Base-by-base conservation (phyloP, 768 basidiomycete species). In the Leccinum incarnatum region DNA sequence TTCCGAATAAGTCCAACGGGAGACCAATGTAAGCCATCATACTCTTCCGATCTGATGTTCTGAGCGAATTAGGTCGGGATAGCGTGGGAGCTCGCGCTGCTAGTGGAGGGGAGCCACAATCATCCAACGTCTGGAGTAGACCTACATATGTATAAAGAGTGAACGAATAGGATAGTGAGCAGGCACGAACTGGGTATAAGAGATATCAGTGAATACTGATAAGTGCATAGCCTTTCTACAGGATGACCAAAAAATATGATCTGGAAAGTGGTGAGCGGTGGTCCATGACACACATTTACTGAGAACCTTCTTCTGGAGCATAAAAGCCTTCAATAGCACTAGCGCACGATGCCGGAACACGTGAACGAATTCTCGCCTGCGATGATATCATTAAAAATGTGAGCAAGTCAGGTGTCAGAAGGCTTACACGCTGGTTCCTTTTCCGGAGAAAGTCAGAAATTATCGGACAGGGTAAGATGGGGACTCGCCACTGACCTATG, bases 221-320 rank as follows among this genome's bases (percentile, higher is more conserved):
- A 98, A 25, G 95, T 98, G 76, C 96, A 98, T 19, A 99, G 76
- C 49, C 87, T 86, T 74, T 99, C 97, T 2, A 98, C 96, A 0
- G 96, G 96, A 68, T 96, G 93, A 6, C 95, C 95, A 67, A 84
- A 97, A 73, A 99, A 95, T 87, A 98, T 89, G 58, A 98, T 90
- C 94, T 96, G 68, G 52, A 5, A 27, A 36, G 25, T 14, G 17
- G 40, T 68, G 47, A 66, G 54, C 21, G 48, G 57, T 17, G 65
- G 53, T 40, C 32, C 25, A 56, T 37, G 17, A 55, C 19, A 48
- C n/a, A 15, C 23, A 40, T 34, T 42, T 40, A 46, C 19, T 27
- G 64, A 79, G 56, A 65, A 95, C 95, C 78, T 90, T 82, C 74
- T 93, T 93, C 72, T 99, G 97, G 25, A 98, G 79, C 77, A 98